These are phyloP conservation scores for Candida mesenterica DNA, from an alignment of 1,139 yeast genomes.

Conservation along the genomic window DNA sequence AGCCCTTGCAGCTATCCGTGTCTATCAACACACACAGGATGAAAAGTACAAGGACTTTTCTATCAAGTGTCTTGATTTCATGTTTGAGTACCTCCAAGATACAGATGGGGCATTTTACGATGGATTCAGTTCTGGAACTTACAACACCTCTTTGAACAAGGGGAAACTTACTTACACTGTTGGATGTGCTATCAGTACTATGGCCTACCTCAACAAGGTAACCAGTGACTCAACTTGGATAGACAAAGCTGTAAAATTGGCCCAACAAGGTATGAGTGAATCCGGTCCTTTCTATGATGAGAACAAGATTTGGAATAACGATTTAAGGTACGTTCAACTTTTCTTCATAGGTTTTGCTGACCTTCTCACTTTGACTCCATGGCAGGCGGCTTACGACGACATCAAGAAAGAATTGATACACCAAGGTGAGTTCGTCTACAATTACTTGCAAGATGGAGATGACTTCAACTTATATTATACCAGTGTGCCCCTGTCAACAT, in stretches of 20 bases:
- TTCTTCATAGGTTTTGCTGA: slow-evolving; percentile 17
- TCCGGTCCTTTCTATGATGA: slow-evolving; percentile 13
- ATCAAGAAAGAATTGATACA: slow-evolving; percentile 19
- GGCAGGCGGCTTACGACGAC: slow-evolving; percentile 13
- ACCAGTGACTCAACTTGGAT: slow-evolving; percentile 14
- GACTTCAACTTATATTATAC: slow-evolving; percentile 7
- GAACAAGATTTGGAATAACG: slow-evolving; percentile 14
- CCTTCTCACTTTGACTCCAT: slow-evolving; percentile 14
- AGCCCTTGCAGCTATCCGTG: slow-evolving; percentile 33
- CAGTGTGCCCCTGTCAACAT: not conserved
- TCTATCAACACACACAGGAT: slow-evolving; percentile 21
- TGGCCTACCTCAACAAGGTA: slow-evolving; percentile 22
- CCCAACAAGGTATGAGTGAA: slow-evolving; percentile 12
- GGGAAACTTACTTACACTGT: slow-evolving; percentile 40
- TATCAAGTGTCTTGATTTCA: slow-evolving; percentile 24
- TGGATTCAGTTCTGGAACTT: slow-evolving; percentile 18
- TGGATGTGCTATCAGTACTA: slow-evolving; percentile 33
- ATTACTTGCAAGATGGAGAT: slow-evolving; percentile 25
- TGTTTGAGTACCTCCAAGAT: slow-evolving; percentile 29
- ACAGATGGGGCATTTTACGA: slow-evolving; percentile 30
- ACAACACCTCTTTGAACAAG: slow-evolving; percentile 19
- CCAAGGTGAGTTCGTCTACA: slow-evolving; percentile 23
- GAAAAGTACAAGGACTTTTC: slow-evolving; percentile 21
- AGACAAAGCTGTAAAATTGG: slow-evolving; percentile 14
- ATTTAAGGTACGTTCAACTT: slow-evolving; percentile 13